A percentile compares a stretch with the other conserved stretches of the same genome.
Conservation (phyloP, 768 basidiomycete species). For the Psilocybe azurescens region DNA sequence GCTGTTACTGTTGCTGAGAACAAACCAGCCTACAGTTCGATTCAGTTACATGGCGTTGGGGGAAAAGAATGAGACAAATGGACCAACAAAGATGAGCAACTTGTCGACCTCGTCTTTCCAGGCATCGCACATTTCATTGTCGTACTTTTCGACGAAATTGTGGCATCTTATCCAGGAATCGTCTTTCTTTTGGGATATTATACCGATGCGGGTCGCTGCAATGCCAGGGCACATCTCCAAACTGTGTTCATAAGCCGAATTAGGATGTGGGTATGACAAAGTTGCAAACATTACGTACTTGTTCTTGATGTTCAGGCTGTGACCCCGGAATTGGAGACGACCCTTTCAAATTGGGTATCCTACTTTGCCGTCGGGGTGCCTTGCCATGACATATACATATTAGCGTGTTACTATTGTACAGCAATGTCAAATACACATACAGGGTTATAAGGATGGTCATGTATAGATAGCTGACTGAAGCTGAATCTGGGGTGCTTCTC, state of each 20-base stretch:
- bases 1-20: conserved; percentile 34
- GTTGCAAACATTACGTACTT: neutral
- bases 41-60: neutral
- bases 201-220: conserved; percentile 26
- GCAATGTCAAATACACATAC: neutral
- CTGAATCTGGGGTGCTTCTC: conserved; percentile 9
- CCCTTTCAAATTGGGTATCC: conserved; percentile 18
- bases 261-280: too few species aligned
- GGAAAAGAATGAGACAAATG: too few species aligned
- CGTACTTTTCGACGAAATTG: conserved; percentile 30
- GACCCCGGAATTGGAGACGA: conserved; percentile 14
- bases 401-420: neutral
- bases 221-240: conserved; percentile 22
- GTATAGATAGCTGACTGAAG: conserved; percentile 9
- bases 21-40: conserved; percentile 25
- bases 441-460: conserved; percentile 15
- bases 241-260: neutral
- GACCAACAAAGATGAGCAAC: conserved; percentile 33
- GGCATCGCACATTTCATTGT: conserved; percentile 33
- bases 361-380: conserved; percentile 14
- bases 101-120: conserved; percentile 38
- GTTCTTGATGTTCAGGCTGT: conserved; percentile 10
- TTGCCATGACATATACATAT: neutral
- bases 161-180: conserved; percentile 32
- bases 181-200: conserved; percentile 19